Base-by-base conservation (phyloP, 495 filamentous ascomycete genomes). In the Amniculicola lignicola region DNA sequence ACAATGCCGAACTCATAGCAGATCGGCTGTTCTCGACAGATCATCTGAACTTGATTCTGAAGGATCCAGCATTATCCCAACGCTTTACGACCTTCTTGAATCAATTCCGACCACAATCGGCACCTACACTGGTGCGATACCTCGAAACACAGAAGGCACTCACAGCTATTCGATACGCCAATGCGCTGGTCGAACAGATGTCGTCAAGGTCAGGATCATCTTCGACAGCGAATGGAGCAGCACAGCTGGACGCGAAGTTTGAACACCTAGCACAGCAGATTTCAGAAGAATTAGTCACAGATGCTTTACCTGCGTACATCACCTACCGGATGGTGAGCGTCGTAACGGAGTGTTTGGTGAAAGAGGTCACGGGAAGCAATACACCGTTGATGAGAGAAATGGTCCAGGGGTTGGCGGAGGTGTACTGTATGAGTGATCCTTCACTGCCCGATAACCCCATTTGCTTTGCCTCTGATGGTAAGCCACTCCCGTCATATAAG, bases 401-500 rank as follows among this genome's bases (percentile, higher is more conserved):
- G 35, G 62, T 72, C 2, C 62, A 63, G 7, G 67, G 66, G n/a
- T 42, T 72, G 40, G 69, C 69, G 1, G 69, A 72, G 51, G 68
- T 70, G 12, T 72, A 70, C 47, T 72, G 69, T 42, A 49, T 70
- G 23, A 64, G 60, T 1, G 69, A 72, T 42, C 69, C 69, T 3
- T 64, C 64, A 3, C 25, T 67, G n/a, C 56, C 61, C 14, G 67
- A 70, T 45, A 68, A 70, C 60, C 67, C 64, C 10, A 69, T 70
- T 42, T 62, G 69, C 10, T 71, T 69, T 40, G 69, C 69, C 38
- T 71, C 69, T 1, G 69, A 71, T 59, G 66, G 67, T 70, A 36
- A 18, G 60, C 31, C 2, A 9, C 11, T 14, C 24, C 10, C 16
- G 7, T 35, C 7, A 5, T n/a, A n/a, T n/a, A n/a, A n/a, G n/a